phyloP scores from a whole-genome alignment of 75 land plant genomes.

The Chamaecyparis obtusa region DNA sequence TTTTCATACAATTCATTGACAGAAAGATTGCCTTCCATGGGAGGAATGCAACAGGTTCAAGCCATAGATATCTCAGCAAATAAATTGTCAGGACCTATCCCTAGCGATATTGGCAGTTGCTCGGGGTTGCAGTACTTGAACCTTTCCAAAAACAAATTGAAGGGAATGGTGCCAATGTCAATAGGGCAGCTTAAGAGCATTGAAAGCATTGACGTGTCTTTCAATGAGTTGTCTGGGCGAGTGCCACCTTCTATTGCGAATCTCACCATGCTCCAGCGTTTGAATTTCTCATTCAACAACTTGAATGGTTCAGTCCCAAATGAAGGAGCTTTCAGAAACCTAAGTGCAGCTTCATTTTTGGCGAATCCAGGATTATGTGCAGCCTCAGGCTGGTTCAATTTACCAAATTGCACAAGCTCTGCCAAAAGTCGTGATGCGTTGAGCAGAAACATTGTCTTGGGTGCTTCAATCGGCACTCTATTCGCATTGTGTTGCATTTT shows the following conservation, averaged over 20 bases:
- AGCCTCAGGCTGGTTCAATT: not conserved
- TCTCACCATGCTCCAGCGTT: not conserved
- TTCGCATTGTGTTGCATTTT: not conserved
- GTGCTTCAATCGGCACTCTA: not conserved
- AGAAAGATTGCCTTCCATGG: not conserved
- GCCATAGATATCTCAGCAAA: slow-evolving; percentile 26
- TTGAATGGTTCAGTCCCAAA: slow-evolving; percentile 27
- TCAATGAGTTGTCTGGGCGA: slow-evolving; percentile 27
- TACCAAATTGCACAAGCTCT: not conserved
- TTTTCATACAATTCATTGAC: slow-evolving; percentile 14
- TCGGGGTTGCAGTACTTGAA: slow-evolving; percentile 11
- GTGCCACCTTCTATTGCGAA: slow-evolving; percentile 18
- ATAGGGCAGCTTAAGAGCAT: not conserved
- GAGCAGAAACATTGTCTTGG: not conserved
- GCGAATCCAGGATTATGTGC: slow-evolving; percentile 29
- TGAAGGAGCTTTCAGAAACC: slow-evolving; percentile 20
- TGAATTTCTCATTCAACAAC: slow-evolving; percentile 32
- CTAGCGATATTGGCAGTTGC: slow-evolving; percentile 21
- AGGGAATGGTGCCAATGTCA: not conserved
- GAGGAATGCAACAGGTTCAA: not conserved
- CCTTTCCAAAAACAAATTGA: not conserved
- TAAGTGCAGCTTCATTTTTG: slow-evolving; percentile 8
- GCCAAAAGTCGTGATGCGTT: not conserved
- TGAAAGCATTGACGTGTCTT: slow-evolving; percentile 24
- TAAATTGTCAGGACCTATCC: slow-evolving; percentile 29